phyloP scores from a whole-genome alignment of 768 basidiomycete genomes.

The Kondoa subrosea region DNA sequence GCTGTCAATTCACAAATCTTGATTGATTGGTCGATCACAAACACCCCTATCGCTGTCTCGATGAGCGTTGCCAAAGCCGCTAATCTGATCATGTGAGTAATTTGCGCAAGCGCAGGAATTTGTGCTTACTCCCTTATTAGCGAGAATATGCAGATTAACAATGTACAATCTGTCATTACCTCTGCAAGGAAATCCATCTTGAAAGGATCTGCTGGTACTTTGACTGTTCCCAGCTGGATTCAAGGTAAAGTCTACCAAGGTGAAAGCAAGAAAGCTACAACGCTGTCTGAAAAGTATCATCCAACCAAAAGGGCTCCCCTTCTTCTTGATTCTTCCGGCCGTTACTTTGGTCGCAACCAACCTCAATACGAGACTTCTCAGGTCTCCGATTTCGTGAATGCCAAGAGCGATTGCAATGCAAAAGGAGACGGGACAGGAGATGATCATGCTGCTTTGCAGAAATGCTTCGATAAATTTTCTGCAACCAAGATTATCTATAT shows the following conservation, averaged over 20 bases:
- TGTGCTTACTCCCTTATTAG: too few relatives aligned
- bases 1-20: too few relatives aligned
- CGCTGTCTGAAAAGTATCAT: neutral
- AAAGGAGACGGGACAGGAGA: conserved; percentile 59
- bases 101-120: too few relatives aligned
- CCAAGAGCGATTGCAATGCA: conserved; percentile 52
- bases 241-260: neutral
- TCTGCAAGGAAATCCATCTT: too few relatives aligned
- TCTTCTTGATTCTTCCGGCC: neutral
- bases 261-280: neutral
- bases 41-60: too few relatives aligned
- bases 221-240: neutral
- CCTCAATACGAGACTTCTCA: conserved; percentile 37
- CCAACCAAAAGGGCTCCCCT: neutral
- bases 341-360: neutral
- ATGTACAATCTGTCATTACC: too few relatives aligned
- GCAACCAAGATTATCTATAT: conserved; percentile 68
- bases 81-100: too few relatives aligned
- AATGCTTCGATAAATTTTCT: conserved; percentile 46
- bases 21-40: too few relatives aligned
- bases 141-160: too few relatives aligned
- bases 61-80: too few relatives aligned
- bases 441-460: conserved; percentile 52
- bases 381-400: conserved; percentile 52
- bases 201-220: too few relatives aligned